A percentile compares a stretch with the other conserved stretches of the same genome.
phyloP scores from a whole-genome alignment of 345 rosid genomes.

The Populus pruinosa region DNA sequence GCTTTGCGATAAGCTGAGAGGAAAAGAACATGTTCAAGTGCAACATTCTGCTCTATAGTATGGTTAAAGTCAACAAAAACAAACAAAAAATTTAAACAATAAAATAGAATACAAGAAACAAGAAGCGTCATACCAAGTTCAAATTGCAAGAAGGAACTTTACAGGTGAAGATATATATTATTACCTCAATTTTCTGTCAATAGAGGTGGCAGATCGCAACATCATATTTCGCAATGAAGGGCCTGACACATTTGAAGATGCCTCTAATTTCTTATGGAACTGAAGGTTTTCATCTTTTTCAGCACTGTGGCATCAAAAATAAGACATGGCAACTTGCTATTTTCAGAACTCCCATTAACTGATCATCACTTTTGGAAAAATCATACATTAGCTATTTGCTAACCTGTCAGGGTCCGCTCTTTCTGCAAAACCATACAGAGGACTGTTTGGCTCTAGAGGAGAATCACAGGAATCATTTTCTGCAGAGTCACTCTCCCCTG shows the following conservation, averaged over 20 bases:
- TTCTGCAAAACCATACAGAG: constrained; percentile 71
- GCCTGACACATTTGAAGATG: constrained; percentile 58
- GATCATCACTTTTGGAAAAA: neutral
- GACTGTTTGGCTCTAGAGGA: constrained; percentile 98
- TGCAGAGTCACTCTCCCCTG: constrained; percentile 98
- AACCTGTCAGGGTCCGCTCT: constrained; percentile 76
- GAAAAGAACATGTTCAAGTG: neutral
- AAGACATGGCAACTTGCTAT: constrained; percentile 4
- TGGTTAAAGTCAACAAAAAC: neutral
- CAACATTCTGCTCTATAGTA: neutral
- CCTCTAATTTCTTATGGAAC: constrained; percentile 61
- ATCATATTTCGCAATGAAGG: constrained; percentile 67
- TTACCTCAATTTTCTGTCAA: constrained; percentile 78
- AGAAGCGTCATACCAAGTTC: constrained; percentile 3
- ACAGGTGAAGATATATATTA: neutral
- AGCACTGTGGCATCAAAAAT: constrained; percentile 48
- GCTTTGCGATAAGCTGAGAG: constrained; percentile 70
- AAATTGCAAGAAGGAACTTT: neutral
- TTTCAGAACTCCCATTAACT: neutral
- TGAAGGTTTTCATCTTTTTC: constrained; percentile 75
- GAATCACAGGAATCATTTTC: constrained; percentile 99
- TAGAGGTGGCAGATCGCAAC: constrained; percentile 48
- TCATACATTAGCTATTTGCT: constrained; percentile 16
- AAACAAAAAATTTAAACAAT: neutral
- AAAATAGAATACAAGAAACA: neutral